Conservation (phyloP, 1,284 basidiomycete genomes). For the Apiotrichum laibachii region DNA sequence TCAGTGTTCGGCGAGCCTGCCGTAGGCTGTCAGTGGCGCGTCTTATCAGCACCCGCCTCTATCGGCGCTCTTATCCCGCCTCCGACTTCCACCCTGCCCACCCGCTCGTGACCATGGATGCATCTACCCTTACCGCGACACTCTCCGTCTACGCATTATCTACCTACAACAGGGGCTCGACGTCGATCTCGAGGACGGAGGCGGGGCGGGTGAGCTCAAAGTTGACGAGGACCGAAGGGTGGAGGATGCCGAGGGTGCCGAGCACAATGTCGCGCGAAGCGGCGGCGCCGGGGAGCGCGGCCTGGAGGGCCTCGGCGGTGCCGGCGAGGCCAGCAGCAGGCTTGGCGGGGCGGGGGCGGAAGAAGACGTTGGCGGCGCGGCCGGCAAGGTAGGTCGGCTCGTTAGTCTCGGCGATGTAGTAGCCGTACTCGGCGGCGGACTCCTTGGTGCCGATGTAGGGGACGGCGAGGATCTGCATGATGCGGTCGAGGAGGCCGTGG, state of each 20-base stretch:
- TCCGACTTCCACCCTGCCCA: no score
- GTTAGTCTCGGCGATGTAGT: constrained; percentile 90
- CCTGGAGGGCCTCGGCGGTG: constrained; percentile 48
- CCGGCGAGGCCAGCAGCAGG: constrained; percentile 43
- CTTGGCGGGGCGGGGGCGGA: constrained; percentile 61
- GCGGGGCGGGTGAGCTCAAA: constrained; percentile 96
- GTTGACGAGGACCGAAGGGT: constrained; percentile 83
- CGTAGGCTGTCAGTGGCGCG: no score
- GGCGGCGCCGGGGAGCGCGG: constrained; percentile 35
- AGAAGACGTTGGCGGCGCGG: constrained; percentile 85
- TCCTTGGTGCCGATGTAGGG: constrained; percentile 67
- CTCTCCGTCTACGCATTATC: no score
- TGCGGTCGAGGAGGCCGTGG: constrained; percentile 87
- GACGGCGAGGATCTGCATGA: constrained; percentile 92
- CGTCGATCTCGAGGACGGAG: constrained; percentile 87
- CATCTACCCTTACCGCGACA: no score
- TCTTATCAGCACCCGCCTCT: no score
- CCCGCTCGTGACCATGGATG: no score
- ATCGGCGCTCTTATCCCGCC: no score
- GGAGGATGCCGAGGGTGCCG: constrained; percentile 81
- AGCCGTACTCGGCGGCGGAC: constrained; percentile 65
- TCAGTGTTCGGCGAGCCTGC: no score
- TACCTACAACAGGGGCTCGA: constrained; percentile 82
- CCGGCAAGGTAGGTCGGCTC: constrained; percentile 90
- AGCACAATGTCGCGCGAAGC: constrained; percentile 63